phyloP scores from a whole-genome alignment of 805 yeast species.

The Nakazawaea wyomingensis region DNA sequence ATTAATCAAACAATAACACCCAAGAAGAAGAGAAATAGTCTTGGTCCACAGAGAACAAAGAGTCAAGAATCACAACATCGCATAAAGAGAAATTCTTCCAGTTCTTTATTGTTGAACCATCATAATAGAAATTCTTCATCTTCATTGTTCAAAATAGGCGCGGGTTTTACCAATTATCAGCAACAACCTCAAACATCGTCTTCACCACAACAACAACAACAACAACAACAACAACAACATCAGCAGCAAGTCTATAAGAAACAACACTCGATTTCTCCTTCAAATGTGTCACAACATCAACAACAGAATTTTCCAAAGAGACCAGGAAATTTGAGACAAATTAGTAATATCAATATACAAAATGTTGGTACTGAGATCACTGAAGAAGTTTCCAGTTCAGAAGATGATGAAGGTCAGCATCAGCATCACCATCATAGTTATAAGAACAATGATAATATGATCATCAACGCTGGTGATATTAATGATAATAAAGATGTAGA shows the following conservation, averaged over 20 bases:
- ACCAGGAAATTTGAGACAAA: conserved; percentile 13
- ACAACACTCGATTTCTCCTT: neutral
- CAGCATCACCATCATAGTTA: neutral
- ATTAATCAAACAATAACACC: neutral
- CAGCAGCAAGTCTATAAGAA: neutral
- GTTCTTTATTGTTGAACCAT: neutral
- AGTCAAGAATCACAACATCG: neutral
- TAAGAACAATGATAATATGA: neutral
- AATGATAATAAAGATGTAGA: neutral
- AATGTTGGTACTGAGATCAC: conserved; percentile 22
- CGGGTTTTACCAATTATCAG: neutral
- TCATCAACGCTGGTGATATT: neutral
- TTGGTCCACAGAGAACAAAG: neutral
- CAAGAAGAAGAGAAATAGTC: neutral
- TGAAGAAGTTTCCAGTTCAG: conserved; percentile 23
- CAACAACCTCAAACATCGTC: neutral
- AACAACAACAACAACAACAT: too few relatives aligned
- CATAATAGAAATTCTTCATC: neutral
- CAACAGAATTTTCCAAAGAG: conserved; percentile 2
- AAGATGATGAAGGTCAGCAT: conserved; percentile 9
- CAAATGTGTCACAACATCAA: neutral
- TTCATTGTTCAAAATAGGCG: neutral
- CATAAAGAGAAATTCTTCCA: neutral
- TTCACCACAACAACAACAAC: too few relatives aligned
- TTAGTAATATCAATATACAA: conserved; percentile 15